A percentile compares a stretch with the other conserved stretches of the same genome.
Evolutionary conservation across 176 grass and related monocot genomes (phyloP).

Genomic region (Melocanna baccifera): DNA sequence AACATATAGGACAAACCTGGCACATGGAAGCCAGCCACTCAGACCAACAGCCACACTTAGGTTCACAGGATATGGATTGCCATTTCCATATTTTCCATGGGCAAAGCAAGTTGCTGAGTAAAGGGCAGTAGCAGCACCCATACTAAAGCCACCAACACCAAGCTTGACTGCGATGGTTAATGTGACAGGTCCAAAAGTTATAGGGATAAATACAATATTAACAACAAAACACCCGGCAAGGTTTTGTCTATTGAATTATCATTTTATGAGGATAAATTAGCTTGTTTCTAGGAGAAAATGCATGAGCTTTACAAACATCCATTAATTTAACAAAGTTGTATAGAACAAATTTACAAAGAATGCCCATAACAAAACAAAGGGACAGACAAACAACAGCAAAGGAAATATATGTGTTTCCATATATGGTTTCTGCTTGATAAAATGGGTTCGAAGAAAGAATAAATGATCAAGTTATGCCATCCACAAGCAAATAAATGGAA

Average conservation of each 20-base stretch:
- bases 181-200: constrained; percentile 2
- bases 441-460: constrained; percentile 1
- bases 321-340: not conserved
- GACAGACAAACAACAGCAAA: not conserved
- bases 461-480: not conserved
- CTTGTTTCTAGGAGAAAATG: not conserved
- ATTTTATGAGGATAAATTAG: constrained; percentile 2
- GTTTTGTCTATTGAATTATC: not conserved
- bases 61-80: constrained; percentile 78
- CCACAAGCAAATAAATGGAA: not conserved
- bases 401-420: not conserved
- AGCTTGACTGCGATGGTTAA: constrained; percentile 68
- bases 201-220: not conserved
- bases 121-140: constrained; percentile 87
- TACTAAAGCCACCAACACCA: constrained; percentile 94
- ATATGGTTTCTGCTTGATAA: not conserved
- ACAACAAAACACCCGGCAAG: not conserved
- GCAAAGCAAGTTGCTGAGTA: constrained; percentile 88
- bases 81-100: constrained; percentile 93
- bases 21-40: constrained; percentile 95
- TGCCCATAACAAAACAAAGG: not conserved
- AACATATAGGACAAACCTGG: constrained; percentile 53
- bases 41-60: constrained; percentile 73
- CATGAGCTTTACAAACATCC: not conserved
- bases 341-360: not conserved